A percentile compares a stretch with the other conserved stretches of the same genome.
Conservation (phyloP, 2,329 filamentous ascomycete species). For the Blastomyces silverae region DNA sequence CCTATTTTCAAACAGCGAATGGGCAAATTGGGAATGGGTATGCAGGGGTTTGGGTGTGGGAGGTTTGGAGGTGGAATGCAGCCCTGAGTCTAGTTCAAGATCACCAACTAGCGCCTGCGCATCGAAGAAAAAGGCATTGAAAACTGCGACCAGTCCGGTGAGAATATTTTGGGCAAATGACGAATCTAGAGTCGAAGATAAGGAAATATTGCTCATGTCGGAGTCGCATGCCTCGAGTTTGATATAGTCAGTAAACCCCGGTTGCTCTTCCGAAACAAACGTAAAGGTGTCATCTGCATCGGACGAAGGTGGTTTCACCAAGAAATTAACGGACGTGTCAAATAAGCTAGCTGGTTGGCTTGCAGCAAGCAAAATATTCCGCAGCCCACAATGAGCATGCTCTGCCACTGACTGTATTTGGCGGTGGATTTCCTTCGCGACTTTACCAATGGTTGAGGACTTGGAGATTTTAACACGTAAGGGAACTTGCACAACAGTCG, state of each 20-base stretch:
- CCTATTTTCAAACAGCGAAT: neutral
- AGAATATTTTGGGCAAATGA: neutral
- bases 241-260: neutral
- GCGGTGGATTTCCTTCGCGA: neutral
- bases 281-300: conserved; percentile 5
- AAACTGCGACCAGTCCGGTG: neutral
- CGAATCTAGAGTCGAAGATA: conserved; percentile 1
- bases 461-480: conserved; percentile 32
- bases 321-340: conserved; percentile 8
- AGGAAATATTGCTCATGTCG: neutral
- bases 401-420: neutral
- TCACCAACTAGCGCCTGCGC: neutral
- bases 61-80: neutral
- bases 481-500: conserved; percentile 39
- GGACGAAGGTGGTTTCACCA: conserved; percentile 8
- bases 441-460: conserved; percentile 1
- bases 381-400: conserved; percentile 3
- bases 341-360: neutral
- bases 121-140: conserved; percentile 1
- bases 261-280: neutral
- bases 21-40: neutral
- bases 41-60: neutral
- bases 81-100: neutral
- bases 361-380: neutral
- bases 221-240: neutral